Evolutionary conservation across 192 early-diverging fungal species (phyloP), one percentile per base, ranked within the genome.

Genomic region (Backusella morwellensis): DNA sequence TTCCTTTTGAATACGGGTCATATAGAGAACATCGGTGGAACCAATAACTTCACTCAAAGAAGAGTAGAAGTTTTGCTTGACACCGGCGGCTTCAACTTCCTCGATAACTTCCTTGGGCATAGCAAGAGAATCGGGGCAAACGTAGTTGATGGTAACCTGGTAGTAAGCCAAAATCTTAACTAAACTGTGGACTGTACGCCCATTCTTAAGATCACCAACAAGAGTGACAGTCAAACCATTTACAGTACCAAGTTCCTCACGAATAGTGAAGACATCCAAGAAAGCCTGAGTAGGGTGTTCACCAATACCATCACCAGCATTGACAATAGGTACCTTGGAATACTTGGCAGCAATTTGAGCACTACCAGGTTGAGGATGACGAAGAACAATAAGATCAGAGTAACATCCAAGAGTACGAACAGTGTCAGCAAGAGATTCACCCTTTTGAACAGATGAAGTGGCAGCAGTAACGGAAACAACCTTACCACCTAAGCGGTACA

Each of bases 211-310:
- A 80, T 98, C 98, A 68, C 97, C 98, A 68, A 99, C 95, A 73
- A 99, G 77, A 6, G 96, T 97, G 74, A 99, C 91, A 19, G 95
- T 97, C 72, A 99, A 86, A 14, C 96, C 96, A 83, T 97, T 98
- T 44, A 97, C 95, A 47, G 96, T 97, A 72, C 96, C 96, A 21
- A 99, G 87, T 84, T 98, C 97, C 87, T 95, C 92, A 84, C 92
- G 86, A 75, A 97, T 96, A 35, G 95, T 97, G 77, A 95, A 98
- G 12, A 93, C 88, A 80, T 99, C 98, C 73, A 99, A 88, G 89
- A 99, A 95, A 68, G 97, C 98, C 84, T 99, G 98, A 66, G 97
- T 95, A 40, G 98, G 98, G 85, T 99, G 98, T 88, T 99, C 98
- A 40, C 98, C 98, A 35, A 91, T 89, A 72, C 98, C 98, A 80